Evolutionary conservation across 345 rosid species (phyloP), one percentile per base, ranked within the genome.

Genomic region (Cardamine chenopodiifolia): DNA sequence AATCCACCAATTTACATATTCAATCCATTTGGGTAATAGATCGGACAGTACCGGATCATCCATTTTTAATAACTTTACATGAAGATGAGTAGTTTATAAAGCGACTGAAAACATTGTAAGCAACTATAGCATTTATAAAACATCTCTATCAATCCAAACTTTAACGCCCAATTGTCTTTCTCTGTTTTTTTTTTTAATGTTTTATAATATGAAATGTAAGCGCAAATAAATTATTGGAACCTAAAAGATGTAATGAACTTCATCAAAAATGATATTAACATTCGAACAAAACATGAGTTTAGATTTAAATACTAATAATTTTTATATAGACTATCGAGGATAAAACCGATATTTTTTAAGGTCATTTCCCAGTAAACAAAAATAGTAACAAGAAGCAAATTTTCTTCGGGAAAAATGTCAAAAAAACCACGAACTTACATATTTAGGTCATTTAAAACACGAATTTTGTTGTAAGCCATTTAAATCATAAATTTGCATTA

Each of bases 331-430:
- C 42, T 47, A 3, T 31, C 1, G n/a, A 68, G 7, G 31, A 52
- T 62, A 9, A 69, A 60, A 13, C 7, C 17, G 18, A 76, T 29
- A 40, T 2, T 20, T 2, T 20, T 47, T 39, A 10, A 45, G 31
- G 20, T 31, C 48, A 32, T 13, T 62, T 18, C 64, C 67, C 60
- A 75, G 6, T 62, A 68, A 70, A 63, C 19, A 58, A 20, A 13
- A 25, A 45, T 4, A 29, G 9, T 45, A 29, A 15, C 55, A 56
- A 62, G 1, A 26, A 47, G 45, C 66, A n/a, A n/a, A n/a, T n/a
- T n/a, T n/a, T n/a, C n/a, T n/a, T n/a, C n/a, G n/a, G n/a, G n/a
- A n/a, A n/a, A n/a, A n/a, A n/a, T n/a, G n/a, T n/a, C n/a, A n/a
- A n/a, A n/a, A n/a, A n/a, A n/a, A n/a, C n/a, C n/a, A n/a, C n/a